These are phyloP conservation scores for Candida stauntonica DNA, from an alignment of 805 yeast species.

Conservation along the genomic window DNA sequence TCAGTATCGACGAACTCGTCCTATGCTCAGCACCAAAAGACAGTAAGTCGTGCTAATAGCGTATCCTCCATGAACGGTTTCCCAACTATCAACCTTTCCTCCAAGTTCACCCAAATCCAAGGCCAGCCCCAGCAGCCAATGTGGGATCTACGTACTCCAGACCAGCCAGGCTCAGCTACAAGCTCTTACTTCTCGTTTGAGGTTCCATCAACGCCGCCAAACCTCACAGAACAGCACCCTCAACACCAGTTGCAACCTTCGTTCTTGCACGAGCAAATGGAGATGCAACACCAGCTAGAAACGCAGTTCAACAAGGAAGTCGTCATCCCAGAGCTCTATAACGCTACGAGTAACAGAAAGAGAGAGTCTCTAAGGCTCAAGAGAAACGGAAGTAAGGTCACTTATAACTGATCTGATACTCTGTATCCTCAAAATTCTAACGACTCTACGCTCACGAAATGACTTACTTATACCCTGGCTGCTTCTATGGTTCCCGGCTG, in stretches of 20 bases:
- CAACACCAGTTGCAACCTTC: conserved; percentile 18
- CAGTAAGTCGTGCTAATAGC: conserved; percentile 18
- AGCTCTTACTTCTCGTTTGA: conserved; percentile 23
- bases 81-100: conserved; percentile 21
- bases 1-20: conserved; percentile 4
- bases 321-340: conserved; percentile 28
- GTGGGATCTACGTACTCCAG: conserved; percentile 20
- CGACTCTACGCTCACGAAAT: too few species aligned
- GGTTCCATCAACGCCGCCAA: conserved; percentile 17
- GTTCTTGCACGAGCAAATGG: conserved; percentile 18
- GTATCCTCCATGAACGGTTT: conserved; percentile 16
- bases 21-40: conserved; percentile 10
- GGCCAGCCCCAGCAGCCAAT: conserved; percentile 9
- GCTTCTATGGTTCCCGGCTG: too few species aligned
- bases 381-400: conserved; percentile 30
- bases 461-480: too few species aligned
- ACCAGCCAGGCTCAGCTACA: conserved; percentile 12
- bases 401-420: conserved; percentile 10
- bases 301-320: conserved; percentile 15
- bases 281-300: conserved; percentile 15
- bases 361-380: conserved; percentile 49
- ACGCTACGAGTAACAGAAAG: conserved; percentile 47
- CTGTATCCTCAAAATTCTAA: too few species aligned
- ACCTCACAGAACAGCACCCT: conserved; percentile 7
- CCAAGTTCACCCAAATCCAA: conserved; percentile 18